Evolutionary conservation across 2,329 filamentous ascomycete genomes (phyloP), one percentile per base, ranked within the genome.

Genomic region (Epichloe amarillans): DNA sequence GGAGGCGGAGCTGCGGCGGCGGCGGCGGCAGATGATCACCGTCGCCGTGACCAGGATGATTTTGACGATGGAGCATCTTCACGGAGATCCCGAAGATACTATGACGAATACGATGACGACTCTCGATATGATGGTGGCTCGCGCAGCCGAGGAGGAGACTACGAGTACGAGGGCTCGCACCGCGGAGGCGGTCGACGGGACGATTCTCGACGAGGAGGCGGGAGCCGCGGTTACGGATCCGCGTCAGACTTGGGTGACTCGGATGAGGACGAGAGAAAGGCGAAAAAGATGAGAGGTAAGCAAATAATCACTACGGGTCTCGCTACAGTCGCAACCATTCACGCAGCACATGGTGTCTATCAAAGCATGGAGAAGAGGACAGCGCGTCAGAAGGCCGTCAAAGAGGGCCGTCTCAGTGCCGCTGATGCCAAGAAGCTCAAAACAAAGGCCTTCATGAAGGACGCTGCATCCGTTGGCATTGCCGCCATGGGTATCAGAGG

Each of bases 261-360:
- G 54, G 73, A 76, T 17, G 74, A 76, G 21, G 77, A 81, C 56
- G 70, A 73, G 61, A 77, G 71, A 62, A 68, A 67, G 54, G 70
- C 69, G 38, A 74, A 69, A 63, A 79, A 76, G 63, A 76, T 80
- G 70, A 75, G 69, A 77, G 76, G 76, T 77, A 80, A 80, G 73
- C 76, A 79, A 69, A 58, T 79, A 53, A 56, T 81, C 52, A 79
- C 74, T 50, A 73, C 75, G 7, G 76, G 75, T 45, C 66, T 80
- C 51, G 77, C 77, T 50, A 70, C 74, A 49, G 74, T 79, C 55
- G 77, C 77, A 60, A 80, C 76, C 57, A 78, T 81, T 58, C 76
- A 80, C 63, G 77, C 77, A 56, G 76, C 74, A 57, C 72, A 80
- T 60, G 76, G 69, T 56, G 73, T 80, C 59, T 80, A 79, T 61